These are phyloP conservation scores for Bimuria novae-zelandiae DNA, from an alignment of 2,329 filamentous ascomycete genomes.

Conservation along the genomic window DNA sequence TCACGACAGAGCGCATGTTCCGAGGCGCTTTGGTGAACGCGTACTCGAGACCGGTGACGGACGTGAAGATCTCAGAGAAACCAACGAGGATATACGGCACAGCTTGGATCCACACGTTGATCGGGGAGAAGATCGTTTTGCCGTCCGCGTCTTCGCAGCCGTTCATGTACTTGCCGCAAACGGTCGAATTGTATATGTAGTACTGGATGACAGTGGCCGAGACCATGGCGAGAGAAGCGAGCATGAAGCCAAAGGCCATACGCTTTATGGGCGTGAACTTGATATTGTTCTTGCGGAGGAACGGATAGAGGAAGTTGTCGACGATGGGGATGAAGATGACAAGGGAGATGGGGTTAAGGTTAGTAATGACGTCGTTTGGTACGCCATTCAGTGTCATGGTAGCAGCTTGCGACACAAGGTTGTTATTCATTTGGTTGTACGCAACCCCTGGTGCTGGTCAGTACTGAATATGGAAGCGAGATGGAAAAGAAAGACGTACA, in stretches of 20 bases:
- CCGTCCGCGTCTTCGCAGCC: slow-evolving; percentile 51
- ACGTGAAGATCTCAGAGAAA: slow-evolving; percentile 62
- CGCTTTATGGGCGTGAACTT: slow-evolving; percentile 60
- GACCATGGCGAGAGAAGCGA: slow-evolving; percentile 56
- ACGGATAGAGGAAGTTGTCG: slow-evolving; percentile 58
- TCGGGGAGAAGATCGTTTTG: slow-evolving; percentile 52
- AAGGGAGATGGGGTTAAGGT: slow-evolving; percentile 58
- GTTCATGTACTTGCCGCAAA: slow-evolving; percentile 63
- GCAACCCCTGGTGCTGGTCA: slow-evolving; percentile 42
- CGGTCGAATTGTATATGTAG: slow-evolving; percentile 67
- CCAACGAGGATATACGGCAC: slow-evolving; percentile 58
- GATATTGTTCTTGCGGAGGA: slow-evolving; percentile 52
- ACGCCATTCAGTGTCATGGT: slow-evolving; percentile 58
- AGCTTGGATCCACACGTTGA: slow-evolving; percentile 66
- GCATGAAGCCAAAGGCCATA: slow-evolving; percentile 57
- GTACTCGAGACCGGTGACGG: slow-evolving; percentile 70
- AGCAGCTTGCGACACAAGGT: slow-evolving; percentile 60
- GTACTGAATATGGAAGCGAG: neutral
- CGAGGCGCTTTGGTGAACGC: slow-evolving; percentile 77
- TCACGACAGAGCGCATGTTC: slow-evolving; percentile 80
- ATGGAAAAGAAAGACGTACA: slow-evolving; percentile 24
- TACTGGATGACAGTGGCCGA: slow-evolving; percentile 57
- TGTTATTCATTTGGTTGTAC: slow-evolving; percentile 61
- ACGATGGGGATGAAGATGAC: slow-evolving; percentile 61
- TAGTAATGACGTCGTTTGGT: slow-evolving; percentile 61